Base-by-base conservation (phyloP, 306 rosid genomes). In the Prinsepia uniflora region DNA sequence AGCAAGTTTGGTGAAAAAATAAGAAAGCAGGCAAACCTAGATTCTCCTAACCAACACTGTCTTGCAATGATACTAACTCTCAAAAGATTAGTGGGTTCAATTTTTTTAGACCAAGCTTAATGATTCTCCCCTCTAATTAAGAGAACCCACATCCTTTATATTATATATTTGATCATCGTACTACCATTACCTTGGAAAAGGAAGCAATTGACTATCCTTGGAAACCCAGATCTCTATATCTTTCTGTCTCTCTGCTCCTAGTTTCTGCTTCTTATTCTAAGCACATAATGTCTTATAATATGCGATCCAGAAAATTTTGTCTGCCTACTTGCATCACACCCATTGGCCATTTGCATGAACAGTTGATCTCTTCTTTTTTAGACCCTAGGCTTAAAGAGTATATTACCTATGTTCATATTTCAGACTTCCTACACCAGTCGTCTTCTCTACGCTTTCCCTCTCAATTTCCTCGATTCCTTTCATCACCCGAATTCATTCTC, bases 341-440 rank as follows among this genome's bases (percentile, higher is more conserved):
- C 56, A 50, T 50, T 79, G 70, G 76, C 74, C 56, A 50, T 50
- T 79, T 72, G 76, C 75, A 79, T 65, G 75, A 78, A 72, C 42
- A 24, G 14, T 44, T 74, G 48, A 55, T 76, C 56, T 76, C 66
- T 22, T 42, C 70, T 73, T 66, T 46, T 72, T 76, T 77, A 70
- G 40, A 80, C 65, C 57, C 61, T 74, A 57, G 78, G 64, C 75
- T 78, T 61, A 11, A 20, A 11, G 17, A 85, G 75, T 40, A 49
- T 76, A 57, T 71, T n/a, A 20, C 47, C 76, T 75, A 55, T 47
- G 53, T 59, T 67, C 70, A 71, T 76, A 34, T 78, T 67, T 71
- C 54, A 46, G 56, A 36, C 78, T 74, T 73, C 77, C 77, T 74
- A 60, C 64, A 49, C 40, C 74, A 42, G 52, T 65, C 57, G 55